Evolutionary conservation across 2,329 filamentous ascomycete genomes (phyloP).

Genomic region (Ophiostoma sp.): DNA sequence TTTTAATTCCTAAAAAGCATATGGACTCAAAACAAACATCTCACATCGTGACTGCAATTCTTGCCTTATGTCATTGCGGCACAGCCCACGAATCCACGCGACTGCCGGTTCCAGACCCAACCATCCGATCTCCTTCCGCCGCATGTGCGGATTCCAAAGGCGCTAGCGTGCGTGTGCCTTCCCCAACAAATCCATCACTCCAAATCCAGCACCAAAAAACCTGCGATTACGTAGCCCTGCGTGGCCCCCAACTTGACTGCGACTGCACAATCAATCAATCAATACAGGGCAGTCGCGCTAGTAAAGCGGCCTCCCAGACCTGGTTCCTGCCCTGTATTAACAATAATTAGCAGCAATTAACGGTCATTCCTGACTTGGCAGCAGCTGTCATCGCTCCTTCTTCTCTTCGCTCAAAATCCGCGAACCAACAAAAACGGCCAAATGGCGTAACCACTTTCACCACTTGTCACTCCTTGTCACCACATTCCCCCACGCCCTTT

Average conservation of each 20-base stretch:
- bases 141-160: not conserved
- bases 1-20: too few species aligned
- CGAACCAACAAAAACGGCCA: not conserved
- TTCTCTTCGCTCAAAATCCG: not conserved
- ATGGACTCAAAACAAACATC: not conserved
- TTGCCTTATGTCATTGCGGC: not conserved
- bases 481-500: not conserved
- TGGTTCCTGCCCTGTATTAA: too few species aligned
- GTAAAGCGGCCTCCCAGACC: not conserved
- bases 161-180: not conserved
- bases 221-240: not conserved
- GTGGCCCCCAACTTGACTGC: not conserved
- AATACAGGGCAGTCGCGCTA: not conserved
- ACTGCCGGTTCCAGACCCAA: conserved; percentile 8
- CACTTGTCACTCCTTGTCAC: not conserved
- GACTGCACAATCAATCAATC: not conserved
- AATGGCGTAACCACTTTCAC: conserved; percentile 9
- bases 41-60: not conserved
- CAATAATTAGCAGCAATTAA: too few species aligned
- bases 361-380: not conserved
- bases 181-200: not conserved
- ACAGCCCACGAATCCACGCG: not conserved
- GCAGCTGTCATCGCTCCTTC: conserved; percentile 1
- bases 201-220: not conserved
- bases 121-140: not conserved